phyloP scores from a whole-genome alignment of 768 basidiomycete genomes.

The Daedaleopsis sinensis region DNA sequence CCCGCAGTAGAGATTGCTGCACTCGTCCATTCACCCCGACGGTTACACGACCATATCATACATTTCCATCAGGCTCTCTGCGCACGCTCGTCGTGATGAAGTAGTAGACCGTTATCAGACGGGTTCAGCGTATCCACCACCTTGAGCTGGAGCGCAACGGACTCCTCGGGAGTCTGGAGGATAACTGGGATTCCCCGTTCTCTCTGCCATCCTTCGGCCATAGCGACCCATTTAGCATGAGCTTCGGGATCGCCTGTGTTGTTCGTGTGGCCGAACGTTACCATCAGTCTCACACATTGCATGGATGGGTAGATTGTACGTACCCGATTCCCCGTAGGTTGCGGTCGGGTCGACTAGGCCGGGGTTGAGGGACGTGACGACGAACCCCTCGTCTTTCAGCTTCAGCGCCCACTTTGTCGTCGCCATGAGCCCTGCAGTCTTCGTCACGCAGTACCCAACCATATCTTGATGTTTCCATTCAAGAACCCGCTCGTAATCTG shows the following conservation, averaged over 20 bases:
- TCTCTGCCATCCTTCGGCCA: no score
- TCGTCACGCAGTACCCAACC: constrained; percentile 39
- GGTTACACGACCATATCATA: no score
- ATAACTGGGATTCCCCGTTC: not conserved
- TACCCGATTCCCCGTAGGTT: not conserved
- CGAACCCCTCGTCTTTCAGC: constrained; percentile 34
- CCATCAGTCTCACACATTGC: no score
- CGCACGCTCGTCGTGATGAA: not conserved
- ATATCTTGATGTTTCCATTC: not conserved
- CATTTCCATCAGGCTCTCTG: no score
- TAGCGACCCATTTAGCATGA: no score
- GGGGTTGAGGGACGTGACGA: constrained; percentile 38
- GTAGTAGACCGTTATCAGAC: constrained; percentile 1
- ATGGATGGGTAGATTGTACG: not conserved
- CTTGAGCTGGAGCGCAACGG: constrained; percentile 6
- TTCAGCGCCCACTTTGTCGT: constrained; percentile 39
- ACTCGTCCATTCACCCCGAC: no score
- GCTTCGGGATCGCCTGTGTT: no score
- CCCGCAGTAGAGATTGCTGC: no score
- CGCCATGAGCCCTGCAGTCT: constrained; percentile 41
- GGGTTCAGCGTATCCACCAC: constrained; percentile 2
- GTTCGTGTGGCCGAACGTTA: no score
- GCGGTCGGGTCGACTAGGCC: constrained; percentile 35
- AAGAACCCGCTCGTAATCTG: constrained; percentile 31
- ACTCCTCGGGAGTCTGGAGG: constrained; percentile 12